Evolutionary conservation across 768 basidiomycete genomes (phyloP), one percentile per base, ranked within the genome.

Genomic region (Auricularia sp.): DNA sequence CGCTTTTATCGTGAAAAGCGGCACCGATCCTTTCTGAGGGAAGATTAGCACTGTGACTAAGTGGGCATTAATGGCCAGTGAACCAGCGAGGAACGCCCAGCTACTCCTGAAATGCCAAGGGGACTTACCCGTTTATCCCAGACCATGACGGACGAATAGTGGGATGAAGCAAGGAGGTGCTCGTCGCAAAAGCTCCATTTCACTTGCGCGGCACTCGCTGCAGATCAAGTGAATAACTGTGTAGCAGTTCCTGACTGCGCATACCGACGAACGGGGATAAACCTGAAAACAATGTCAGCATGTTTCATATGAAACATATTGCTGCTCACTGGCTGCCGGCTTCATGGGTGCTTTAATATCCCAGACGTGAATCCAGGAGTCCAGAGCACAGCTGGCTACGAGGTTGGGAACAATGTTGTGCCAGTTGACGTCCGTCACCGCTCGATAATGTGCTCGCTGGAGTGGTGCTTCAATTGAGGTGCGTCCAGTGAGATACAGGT

Each of bases 371-470:
- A 98, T 74, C 86, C 95, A 97, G 0, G 94, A 88, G 72, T 99
- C 97, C 61, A 99, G 89, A 0, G 91, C 89, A 0, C 89, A 93
- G 59, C 94, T 96, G 2, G 90, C 88, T 18, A 98, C 90, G 12
- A 86, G 79, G 65, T 97, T 86, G 3, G 90, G 88, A 69, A 94
- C 87, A 3, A 83, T 82, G 0, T 88, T 88, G 70, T 93, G 91
- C 96, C 96, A 99, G 72, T 99, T 98, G 71, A 98, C 92, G 71
- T 99, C 97, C 3, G 97, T 98, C 63, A 99, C 94, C 3, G 94
- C 93, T 56, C 96, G 87, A 67, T 93, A 91, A 71, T 99, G 97
- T 1, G 91, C 88, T 66, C 88, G 87, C 3, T 98, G 80, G 36
- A 92, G 87, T 66, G 90, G 85, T 7, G 56, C 56, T 68, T 93